Percentiles rank a stretch among this genome's conserved stretches.
Conservation (phyloP, 1,139 yeast species). For the Geotrichum klebahnii region DNA sequence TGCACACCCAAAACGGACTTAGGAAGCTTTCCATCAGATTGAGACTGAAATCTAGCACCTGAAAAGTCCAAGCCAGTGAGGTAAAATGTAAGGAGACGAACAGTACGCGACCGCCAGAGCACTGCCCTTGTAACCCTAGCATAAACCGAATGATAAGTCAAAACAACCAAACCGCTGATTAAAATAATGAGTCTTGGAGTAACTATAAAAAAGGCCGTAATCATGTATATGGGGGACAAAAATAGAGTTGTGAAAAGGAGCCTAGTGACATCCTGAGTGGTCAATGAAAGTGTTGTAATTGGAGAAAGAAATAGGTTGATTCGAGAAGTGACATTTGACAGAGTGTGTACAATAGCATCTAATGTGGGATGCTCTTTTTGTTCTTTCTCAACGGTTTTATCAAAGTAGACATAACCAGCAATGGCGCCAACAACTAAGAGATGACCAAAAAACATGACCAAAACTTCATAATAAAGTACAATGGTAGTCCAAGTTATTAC, state of each 20-base stretch:
- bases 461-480: constrained; percentile 67
- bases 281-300: constrained; percentile 61
- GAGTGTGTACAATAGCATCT: constrained; percentile 80
- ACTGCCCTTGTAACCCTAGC: constrained; percentile 74
- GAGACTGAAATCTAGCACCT: constrained; percentile 40
- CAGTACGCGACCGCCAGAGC: constrained; percentile 74
- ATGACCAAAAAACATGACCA: constrained; percentile 79
- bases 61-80: constrained; percentile 84
- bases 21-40: constrained; percentile 8
- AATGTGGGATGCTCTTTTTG: constrained; percentile 70
- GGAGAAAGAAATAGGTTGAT: constrained; percentile 77
- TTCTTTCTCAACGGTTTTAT: constrained; percentile 42
- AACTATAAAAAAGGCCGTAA: constrained; percentile 61
- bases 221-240: constrained; percentile 75
- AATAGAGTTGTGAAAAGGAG: constrained; percentile 78
- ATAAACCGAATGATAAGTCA: constrained; percentile 85
- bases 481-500: constrained; percentile 54
- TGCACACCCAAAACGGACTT: constrained; percentile 45
- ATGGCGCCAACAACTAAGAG: constrained; percentile 63
- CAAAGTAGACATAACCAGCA: constrained; percentile 56
- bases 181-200: constrained; percentile 68
- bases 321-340: constrained; percentile 70
- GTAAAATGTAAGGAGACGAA: constrained; percentile 69
- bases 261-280: constrained; percentile 74
- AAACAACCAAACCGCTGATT: constrained; percentile 54